A percentile compares a stretch with the other conserved stretches of the same genome.
Evolutionary conservation across 345 rosid species (phyloP).

Genomic region (Murraya koenigii): DNA sequence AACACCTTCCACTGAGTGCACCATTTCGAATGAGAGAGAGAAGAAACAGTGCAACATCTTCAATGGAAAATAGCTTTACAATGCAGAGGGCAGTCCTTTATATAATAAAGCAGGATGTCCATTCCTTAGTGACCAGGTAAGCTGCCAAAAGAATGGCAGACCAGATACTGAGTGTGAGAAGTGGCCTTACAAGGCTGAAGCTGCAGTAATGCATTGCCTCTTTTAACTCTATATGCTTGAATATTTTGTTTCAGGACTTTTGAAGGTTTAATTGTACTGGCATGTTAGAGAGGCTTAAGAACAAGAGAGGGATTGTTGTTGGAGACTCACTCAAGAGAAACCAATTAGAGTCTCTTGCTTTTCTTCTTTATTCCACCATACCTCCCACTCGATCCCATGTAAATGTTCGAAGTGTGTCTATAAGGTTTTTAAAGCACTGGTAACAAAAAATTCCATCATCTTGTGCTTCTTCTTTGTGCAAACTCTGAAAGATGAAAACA

Average conservation of each 20-base stretch:
- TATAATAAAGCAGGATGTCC: conserved; percentile 34
- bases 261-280: conserved; percentile 41
- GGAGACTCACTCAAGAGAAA: conserved; percentile 58
- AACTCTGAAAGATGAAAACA: neutral
- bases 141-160: conserved; percentile 49
- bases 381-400: conserved; percentile 30
- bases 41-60: conserved; percentile 33
- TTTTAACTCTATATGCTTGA: neutral
- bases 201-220: no score
- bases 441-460: neutral
- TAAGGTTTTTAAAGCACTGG: conserved; percentile 42
- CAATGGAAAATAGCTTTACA: conserved; percentile 53
- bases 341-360: conserved; percentile 60
- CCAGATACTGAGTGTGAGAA: conserved; percentile 45
- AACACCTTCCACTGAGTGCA: neutral
- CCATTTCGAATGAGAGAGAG: neutral
- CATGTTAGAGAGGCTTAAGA: conserved; percentile 44
- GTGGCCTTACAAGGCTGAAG: no score
- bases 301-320: conserved; percentile 47
- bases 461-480: neutral
- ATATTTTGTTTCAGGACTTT: neutral
- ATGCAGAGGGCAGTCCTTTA: conserved; percentile 28
- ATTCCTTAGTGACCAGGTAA: conserved; percentile 42
- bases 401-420: neutral
- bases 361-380: conserved; percentile 45